Conservation (phyloP, 192 early-diverging fungal species). For the Podochytrium sp. region DNA sequence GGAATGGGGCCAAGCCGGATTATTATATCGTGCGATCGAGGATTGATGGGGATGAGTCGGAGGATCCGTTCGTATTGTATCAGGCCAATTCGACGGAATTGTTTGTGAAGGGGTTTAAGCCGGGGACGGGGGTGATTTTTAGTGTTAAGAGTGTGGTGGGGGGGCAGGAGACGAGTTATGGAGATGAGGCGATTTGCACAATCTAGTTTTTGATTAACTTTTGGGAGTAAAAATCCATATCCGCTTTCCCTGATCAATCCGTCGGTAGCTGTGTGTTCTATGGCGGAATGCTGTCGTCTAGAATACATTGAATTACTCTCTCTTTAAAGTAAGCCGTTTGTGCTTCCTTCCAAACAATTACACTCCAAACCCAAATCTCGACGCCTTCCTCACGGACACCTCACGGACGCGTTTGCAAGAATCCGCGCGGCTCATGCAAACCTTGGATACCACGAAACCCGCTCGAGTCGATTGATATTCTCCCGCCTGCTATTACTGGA, state of each 20-base stretch:
- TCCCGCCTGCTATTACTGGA: conserved; percentile 31
- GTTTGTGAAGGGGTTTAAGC: conserved; percentile 35
- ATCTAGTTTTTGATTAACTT: neutral
- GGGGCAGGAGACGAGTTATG: conserved; percentile 34
- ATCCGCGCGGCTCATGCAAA: conserved; percentile 17
- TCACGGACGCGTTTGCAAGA: too few relatives aligned
- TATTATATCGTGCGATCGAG: conserved; percentile 37
- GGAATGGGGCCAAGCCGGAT: conserved; percentile 47
- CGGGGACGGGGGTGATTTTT: conserved; percentile 33
- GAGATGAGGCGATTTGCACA: conserved; percentile 31
- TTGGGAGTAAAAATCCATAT: neutral
- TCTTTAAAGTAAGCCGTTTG: too few relatives aligned
- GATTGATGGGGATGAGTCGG: conserved; percentile 21
- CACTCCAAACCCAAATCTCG: too few relatives aligned
- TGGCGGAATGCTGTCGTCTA: too few relatives aligned
- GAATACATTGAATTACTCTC: too few relatives aligned
- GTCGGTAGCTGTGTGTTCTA: too few relatives aligned
- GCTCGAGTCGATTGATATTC: neutral
- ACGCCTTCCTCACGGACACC: too few relatives aligned
- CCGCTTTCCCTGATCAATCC: neutral
- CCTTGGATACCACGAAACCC: conserved; percentile 5
- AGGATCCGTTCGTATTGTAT: conserved; percentile 16
- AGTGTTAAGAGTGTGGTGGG: conserved; percentile 37
- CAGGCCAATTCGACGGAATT: conserved; percentile 16
- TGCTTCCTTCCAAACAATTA: too few relatives aligned